phyloP scores from a whole-genome alignment of 1,284 basidiomycete species.

The Pisolithus thermaeus region DNA sequence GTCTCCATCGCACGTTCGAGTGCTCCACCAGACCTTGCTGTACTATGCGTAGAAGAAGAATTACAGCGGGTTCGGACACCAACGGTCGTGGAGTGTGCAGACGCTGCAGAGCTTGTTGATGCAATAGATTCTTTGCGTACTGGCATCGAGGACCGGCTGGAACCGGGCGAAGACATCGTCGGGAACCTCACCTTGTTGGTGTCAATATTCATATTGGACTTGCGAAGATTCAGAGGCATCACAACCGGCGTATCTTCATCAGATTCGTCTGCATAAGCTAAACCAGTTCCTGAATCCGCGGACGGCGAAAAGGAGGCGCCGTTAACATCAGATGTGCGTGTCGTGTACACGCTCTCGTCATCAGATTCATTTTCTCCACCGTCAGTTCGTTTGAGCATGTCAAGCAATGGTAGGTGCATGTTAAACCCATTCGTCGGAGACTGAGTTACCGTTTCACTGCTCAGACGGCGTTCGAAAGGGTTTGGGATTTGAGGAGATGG shows the following conservation, averaged over 20 bases:
- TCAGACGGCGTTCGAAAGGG: slow-evolving; percentile 29
- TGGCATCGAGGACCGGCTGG: slow-evolving; percentile 7
- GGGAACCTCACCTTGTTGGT: slow-evolving; percentile 25
- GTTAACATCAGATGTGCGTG: slow-evolving; percentile 18
- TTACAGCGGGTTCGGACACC: slow-evolving; percentile 21
- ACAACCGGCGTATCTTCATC: slow-evolving; percentile 37
- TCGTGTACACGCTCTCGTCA: slow-evolving; percentile 30
- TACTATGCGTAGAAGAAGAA: slow-evolving; percentile 26
- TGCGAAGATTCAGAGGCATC: slow-evolving; percentile 27
- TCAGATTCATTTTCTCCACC: slow-evolving; percentile 24
- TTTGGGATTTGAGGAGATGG: slow-evolving; percentile 31
- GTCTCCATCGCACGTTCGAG: slow-evolving; percentile 47
- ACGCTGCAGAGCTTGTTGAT: slow-evolving; percentile 17
- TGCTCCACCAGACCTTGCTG: slow-evolving; percentile 24
- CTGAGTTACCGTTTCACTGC: slow-evolving; percentile 26
- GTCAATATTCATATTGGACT: slow-evolving; percentile 25
- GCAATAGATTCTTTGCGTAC: slow-evolving; percentile 23
- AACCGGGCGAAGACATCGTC: slow-evolving; percentile 7
- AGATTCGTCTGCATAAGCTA: slow-evolving; percentile 48
- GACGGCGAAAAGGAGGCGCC: slow-evolving; percentile 35
- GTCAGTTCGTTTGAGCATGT: slow-evolving; percentile 31
- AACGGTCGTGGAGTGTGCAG: slow-evolving; percentile 15
- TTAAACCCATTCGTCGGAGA: slow-evolving; percentile 19
- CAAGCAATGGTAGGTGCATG: slow-evolving; percentile 38
- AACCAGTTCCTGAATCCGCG: slow-evolving; percentile 34